Evolutionary conservation across 1,284 basidiomycete species (phyloP), one percentile per base, ranked within the genome.

Genomic region (Crucibulum parvulum): DNA sequence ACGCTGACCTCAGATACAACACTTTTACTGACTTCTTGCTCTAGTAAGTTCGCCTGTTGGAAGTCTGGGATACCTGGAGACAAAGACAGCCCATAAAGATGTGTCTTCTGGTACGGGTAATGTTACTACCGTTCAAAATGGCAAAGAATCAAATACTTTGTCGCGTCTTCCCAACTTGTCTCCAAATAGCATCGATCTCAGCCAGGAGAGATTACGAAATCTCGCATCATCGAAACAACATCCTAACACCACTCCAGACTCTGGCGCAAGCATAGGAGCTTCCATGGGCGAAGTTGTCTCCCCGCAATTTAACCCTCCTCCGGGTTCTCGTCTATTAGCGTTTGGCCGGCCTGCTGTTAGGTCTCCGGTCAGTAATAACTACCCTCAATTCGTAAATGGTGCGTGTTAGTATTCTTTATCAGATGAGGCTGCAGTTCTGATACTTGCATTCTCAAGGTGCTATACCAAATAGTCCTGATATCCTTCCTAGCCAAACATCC

Each of bases 241-340:
- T 31, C 31, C 31, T 31, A 31, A 31, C 31, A 31, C 31, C 5
- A 31, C 31, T 31, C 31, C 31, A 31, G 31, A 31, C 31, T 31
- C 31, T 31, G 31, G 31, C 4, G 31, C 31, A 31, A 31, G 31
- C 31, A 31, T 31, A 31, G 31, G 31, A 31, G 31, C 31, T 31
- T 31, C 31, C 31, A 31, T 31, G 31, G 31, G 31, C 31, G 51
- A 53, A n/a, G 47, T 50, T 6, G 24, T 13, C 36, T 13, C 72
- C 48, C 59, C 71, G 54, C 78, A 77, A 55, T 86, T 89, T 72
- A 88, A 88, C 62, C 88, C 88, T 43, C 88, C 90, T 8, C 74
- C 83, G 55, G 90, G 90, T 41, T 91, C 91, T 57, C 88, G 91
- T 58, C 76, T 93, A 51, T 81, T 93, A 56, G 89, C 90, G 3